Base-by-base conservation (phyloP, 305 asterid species). In the Plantago coronopus region DNA sequence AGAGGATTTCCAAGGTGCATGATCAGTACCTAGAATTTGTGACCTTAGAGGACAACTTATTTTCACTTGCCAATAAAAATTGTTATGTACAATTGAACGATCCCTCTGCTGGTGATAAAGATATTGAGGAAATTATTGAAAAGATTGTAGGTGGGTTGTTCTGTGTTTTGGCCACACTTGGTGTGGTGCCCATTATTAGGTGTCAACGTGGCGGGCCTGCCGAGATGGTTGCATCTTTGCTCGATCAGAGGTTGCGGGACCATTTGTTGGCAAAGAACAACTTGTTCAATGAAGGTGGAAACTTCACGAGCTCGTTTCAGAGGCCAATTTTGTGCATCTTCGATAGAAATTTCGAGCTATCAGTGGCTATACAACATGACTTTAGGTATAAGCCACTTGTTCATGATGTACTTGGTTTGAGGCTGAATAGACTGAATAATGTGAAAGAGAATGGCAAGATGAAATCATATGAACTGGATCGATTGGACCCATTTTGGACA, bases 201-300 rank as follows among this genome's bases (percentile, higher is more conserved):
- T 89, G 95, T 57, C 95, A 85, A 43, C 91, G 87, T 58, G 97
- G 97, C 11, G 97, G 97, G 27, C 95, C 97, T 16, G 89, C 97
- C 34, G 95, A 86, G 81, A 80, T 89, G 87, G 95, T 89, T 54
- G 97, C 91, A 0, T 81, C 94, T 4, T 74, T 84, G 74, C 83
- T 89, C 69, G 89, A 89, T 72, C 94, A 87, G 82, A 82, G 91
- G 16, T 73, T 89, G 79, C 84, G 89, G 50, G 95, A 89, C 66
- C 97, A 89, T 78, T 71, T 89, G 60, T 69, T 86, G 76, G 81
- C 94, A 3, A 89, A 89, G 81, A 84, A 86, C 68, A 89, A 89
- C 71, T 68, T 89, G 70, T 86, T 86, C 57, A 72, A 81, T 0
- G 97, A 86, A 65, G 88, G 89, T 34, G 97, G 94, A 27, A 78